Base-by-base conservation (phyloP, 768 basidiomycete genomes). In the Lactarius hatsudake region DNA sequence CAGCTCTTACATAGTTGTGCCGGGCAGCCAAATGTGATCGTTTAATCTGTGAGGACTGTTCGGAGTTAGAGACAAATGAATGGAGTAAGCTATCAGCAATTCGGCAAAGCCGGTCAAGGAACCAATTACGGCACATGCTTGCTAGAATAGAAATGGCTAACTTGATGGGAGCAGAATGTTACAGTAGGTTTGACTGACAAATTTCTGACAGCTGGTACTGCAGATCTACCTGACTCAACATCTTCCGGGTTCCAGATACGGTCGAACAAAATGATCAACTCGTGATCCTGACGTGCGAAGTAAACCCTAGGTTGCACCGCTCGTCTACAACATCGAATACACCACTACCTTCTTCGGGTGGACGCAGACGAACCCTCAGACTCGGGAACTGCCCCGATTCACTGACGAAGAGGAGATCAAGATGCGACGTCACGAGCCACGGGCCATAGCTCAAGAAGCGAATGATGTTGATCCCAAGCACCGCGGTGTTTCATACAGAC, bases 1-100 rank as follows among this genome's bases (percentile, higher is more conserved):
- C 51, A 26, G 18, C 12, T 57, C 56, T 57, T 57, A 57, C 56
- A 57, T 57, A 57, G 23, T 57, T 57, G 34, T 56, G 17, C 55
- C 30, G 5, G 20, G 18, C 28, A 10, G n/a, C n/a, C 45, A 23
- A 23, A 10, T 4, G 23, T 53, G 51, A 40, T 40, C 13, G 15
- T 40, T 17, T 17, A 3, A 6, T 42, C 6, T 42, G 42, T 42
- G 42, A 42, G 17, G 42, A 42, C 42, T 17, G 6, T 53, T 15
- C 23, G 12, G 23, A n/a, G 10, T 48, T 23, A 12, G n/a, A 17
- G 51, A 53, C 51, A 53, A 26, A 28, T 7, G 26, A 26, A 28
- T 7, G 26, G 51, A 53, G 43, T 9, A 45, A 51, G 23, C 12
- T 51, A 28, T 15, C 26, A 26, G 15, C 23, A 26, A 3, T 26